Base-by-base conservation (phyloP, 2,329 filamentous ascomycete genomes). In the Monilinia vaccinii-corymbosi region DNA sequence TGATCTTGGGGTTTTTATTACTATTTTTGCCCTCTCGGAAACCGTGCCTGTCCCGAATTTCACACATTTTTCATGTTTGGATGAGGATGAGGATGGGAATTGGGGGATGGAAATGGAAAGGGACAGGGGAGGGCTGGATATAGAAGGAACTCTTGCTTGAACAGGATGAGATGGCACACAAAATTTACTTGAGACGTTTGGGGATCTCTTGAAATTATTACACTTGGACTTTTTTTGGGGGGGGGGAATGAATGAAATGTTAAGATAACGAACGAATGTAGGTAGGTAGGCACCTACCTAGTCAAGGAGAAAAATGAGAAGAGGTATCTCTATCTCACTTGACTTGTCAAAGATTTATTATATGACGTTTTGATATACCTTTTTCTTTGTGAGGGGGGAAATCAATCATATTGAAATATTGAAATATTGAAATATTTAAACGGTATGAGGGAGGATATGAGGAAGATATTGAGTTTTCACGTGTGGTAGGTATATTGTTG, bases 1-100 rank as follows among this genome's bases (percentile, higher is more conserved):
- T n/a, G n/a, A 42, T 53, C 38, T 44, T 53, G 38, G 36, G 50
- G 38, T 44, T 53, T 53, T 36, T 53, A 44, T 44, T 53, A 44
- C 18, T 44, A 53, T 53, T 21, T 32, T n/a, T 11, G 36, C 25
- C 18, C 28, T 21, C 34, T 32, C 38, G n/a, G 7, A 14, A 44
- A 21, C 4, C 38, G 4, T 31, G 42, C n/a, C n/a, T n/a, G n/a
- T n/a, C 11, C 25, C 50, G 5, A 53, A 32, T 40, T 16, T 52
- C 7, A 40, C n/a, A 25, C n/a, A n/a, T n/a, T 53, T 28, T 53
- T 32, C 50, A 21, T 31, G 18, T 23, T 32, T 10, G n/a, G 11
- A 44, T 31, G 16, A 28, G 40, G 25, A 44, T 32, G 11, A 42
- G 18, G 18, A 53, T 21, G 31, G 11, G 25, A 1, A 44, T 53